These are phyloP conservation scores for Geosiphon pyriformis DNA, from an alignment of 192 early-diverging fungal species.

Conservation along the genomic window DNA sequence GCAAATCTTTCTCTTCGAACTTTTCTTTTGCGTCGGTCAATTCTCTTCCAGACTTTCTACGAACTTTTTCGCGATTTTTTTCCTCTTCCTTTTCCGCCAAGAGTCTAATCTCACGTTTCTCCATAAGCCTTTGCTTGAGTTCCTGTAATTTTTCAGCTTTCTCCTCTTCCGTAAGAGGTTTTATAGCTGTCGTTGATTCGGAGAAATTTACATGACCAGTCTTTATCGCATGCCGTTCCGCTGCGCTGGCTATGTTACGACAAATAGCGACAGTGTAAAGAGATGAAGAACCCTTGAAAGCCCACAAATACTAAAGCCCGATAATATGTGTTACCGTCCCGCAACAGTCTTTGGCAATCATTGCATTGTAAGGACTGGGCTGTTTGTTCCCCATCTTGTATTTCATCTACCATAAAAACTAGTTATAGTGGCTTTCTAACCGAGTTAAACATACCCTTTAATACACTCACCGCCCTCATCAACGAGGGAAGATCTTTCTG, in stretches of 20 bases:
- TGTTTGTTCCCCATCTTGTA: constrained; percentile 65
- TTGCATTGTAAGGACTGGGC: constrained; percentile 76
- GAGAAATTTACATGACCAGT: constrained; percentile 70
- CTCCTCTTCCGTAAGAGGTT: constrained; percentile 77
- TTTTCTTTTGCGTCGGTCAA: constrained; percentile 61
- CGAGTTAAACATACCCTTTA: not conserved
- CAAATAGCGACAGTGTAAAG: too few relatives aligned
- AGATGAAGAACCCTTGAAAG: too few relatives aligned
- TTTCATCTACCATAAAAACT: constrained; percentile 51
- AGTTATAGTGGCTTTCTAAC: constrained; percentile 8
- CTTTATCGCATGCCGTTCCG: constrained; percentile 70
- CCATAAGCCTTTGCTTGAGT: constrained; percentile 55
- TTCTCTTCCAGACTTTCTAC: constrained; percentile 70
- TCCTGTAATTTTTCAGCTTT: constrained; percentile 67
- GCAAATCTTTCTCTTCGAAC: constrained; percentile 67
- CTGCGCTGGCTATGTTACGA: constrained; percentile 52
- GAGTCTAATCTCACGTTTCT: constrained; percentile 60
- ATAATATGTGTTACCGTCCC: constrained; percentile 65
- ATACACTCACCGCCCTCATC: constrained; percentile 28
- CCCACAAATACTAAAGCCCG: too few relatives aligned
- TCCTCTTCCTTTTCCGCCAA: constrained; percentile 58
- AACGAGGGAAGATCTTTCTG: constrained; percentile 16
- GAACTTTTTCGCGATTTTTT: constrained; percentile 65
- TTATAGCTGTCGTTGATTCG: constrained; percentile 69
- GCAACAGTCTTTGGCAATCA: constrained; percentile 74